Base-by-base conservation (phyloP, 2,329 filamentous ascomycete species). In the Colletotrichum sp. region DNA sequence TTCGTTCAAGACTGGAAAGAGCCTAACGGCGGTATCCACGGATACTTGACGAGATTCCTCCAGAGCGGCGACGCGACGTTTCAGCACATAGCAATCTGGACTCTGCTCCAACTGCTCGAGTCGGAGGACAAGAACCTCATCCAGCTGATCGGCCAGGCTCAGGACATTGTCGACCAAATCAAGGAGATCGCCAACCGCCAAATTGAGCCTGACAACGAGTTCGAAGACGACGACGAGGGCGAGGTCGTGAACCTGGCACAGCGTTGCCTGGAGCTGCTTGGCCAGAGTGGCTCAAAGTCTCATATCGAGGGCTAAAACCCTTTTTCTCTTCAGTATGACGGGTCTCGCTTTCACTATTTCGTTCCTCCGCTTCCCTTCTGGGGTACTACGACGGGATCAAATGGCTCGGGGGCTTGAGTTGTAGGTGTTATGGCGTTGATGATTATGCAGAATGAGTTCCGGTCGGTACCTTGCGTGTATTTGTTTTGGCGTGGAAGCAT, bases 81-180 rank as follows among this genome's bases (percentile, higher is more conserved):
- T 89, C 97, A 99, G 85, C 97, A 99, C 83, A 99, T 99, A 82
- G 97, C 97, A 66, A 98, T 98, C 77, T 99, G 97, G 97, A 99
- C 97, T 2, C 87, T 99, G 63, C 90, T 99, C 5, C 97, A 99
- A 83, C 90, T 99, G 4, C 93, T 99, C 66, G 97, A 99, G 85
- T 98, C 96, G 0, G 96, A 98, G 83, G 96, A 99, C 82, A 93
- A 94, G 85, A 94, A 92, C 71, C 89, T 99, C n/a, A 94, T 98
- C 77, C 93, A 93, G 65, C 92, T 95, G 64, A 98, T 99, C 79
- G 93, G 95, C 80, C 94, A 96, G 81, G 96, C 96, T 3, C 94
- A 96, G 78, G 95, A 98, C 78, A 94, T 99, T 78, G 94, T 98
- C 72, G 92, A 95, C 77, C 96, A 98, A 90, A 97, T 98, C 77